These are phyloP conservation scores for Exophiala dermatitidis DNA, from an alignment of 2,329 filamentous ascomycete species.

Conservation along the genomic window DNA sequence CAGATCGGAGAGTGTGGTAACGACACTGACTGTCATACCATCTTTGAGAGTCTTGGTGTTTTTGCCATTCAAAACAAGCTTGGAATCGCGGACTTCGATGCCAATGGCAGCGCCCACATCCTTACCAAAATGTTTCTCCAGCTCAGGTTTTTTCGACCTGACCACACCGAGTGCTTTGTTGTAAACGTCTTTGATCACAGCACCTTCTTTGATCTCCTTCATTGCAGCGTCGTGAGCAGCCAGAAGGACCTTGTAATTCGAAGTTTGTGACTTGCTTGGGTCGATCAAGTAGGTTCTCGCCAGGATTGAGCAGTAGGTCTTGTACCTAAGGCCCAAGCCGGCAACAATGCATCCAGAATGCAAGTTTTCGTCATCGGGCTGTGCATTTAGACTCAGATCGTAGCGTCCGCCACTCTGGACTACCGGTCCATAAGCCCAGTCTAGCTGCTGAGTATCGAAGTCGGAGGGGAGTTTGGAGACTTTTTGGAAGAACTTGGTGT, in stretches of 20 bases:
- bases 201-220: slow-evolving; percentile 83
- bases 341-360: slow-evolving; percentile 92
- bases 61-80: slow-evolving; percentile 79
- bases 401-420: slow-evolving; percentile 95
- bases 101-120: slow-evolving; percentile 89
- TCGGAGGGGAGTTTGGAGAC: slow-evolving; percentile 74
- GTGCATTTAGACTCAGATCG: slow-evolving; percentile 72
- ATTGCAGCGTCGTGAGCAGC: slow-evolving; percentile 82
- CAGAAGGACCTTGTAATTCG: slow-evolving; percentile 82
- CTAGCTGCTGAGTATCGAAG: slow-evolving; percentile 80
- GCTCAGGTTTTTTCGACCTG: slow-evolving; percentile 83
- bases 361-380: slow-evolving; percentile 64
- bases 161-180: slow-evolving; percentile 73
- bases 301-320: slow-evolving; percentile 88
- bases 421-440: slow-evolving; percentile 86
- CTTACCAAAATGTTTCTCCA: slow-evolving; percentile 91
- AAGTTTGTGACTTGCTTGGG: slow-evolving; percentile 91
- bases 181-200: slow-evolving; percentile 81
- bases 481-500: slow-evolving; percentile 86
- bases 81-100: slow-evolving; percentile 79
- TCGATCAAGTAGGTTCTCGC: slow-evolving; percentile 93
- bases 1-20: slow-evolving; percentile 82
- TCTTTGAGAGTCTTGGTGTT: slow-evolving; percentile 78
- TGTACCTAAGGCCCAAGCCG: slow-evolving; percentile 85
- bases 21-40: slow-evolving; percentile 92